Base-by-base conservation (phyloP, 2,329 filamentous ascomycete species). In the Corynespora cassiicola region DNA sequence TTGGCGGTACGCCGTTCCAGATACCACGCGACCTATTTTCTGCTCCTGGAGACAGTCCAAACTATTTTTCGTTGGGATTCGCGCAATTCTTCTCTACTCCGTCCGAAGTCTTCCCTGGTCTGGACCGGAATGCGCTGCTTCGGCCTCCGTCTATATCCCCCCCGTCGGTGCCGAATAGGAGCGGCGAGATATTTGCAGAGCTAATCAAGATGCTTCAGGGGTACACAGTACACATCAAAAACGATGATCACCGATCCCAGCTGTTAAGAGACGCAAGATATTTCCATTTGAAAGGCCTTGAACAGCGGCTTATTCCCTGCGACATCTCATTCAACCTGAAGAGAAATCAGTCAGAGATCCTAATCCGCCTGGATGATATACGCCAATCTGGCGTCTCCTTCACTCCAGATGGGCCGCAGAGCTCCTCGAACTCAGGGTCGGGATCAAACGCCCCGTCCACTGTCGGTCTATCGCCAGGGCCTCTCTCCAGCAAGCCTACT, bases 31-130 rank as follows among this genome's bases (percentile, higher is more conserved):
- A 95, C 55, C 77, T 95, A 45, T 95, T 97, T 68, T 86, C 81
- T 19, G 80, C 82, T 22, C 89, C 90, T 1, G 92, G 91, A 17
- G 91, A 97, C 70, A 85, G 84, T n/a, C 91, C 91, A 9, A 97
- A 97, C 68, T 97, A 90, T 77, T 97, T 97, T 75, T 87, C 90
- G 0, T 80, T 96, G 3, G 91, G 91, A 42, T 96, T 95, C 61
- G 86, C 85, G 23, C 81, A 89, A 55, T 95, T 95, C 77, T 95
- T 96, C 73, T 85, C 85, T 11, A 84, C 82, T 2, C 88, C 88
- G 0, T 77, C 81, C 10, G 86, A 95, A 56, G 80, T 90, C 5
- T 96, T 96, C 54, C 92, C 92, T 0, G 92, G 91, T 1, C 79
- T 96, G 1, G 84, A 90, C 42, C 83, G 89, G 34, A 81, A 84